These are phyloP conservation scores for Microstegium vimineum DNA, from an alignment of 176 grass and related monocot species.

Conservation along the genomic window DNA sequence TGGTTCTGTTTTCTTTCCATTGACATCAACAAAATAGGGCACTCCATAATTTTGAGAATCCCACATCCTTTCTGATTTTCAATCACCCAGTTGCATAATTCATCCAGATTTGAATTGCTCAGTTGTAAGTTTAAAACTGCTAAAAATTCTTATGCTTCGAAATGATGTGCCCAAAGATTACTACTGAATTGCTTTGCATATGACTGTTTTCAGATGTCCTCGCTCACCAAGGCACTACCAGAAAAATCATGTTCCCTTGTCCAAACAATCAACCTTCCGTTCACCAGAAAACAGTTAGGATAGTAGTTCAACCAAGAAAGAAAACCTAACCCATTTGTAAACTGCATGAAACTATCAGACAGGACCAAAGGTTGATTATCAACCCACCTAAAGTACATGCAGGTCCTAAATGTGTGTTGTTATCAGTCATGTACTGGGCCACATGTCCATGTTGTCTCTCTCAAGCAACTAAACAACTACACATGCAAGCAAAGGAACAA, in stretches of 20 bases:
- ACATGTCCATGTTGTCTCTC: conserved; percentile 38
- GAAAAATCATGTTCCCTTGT: neutral
- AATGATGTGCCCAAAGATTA: neutral
- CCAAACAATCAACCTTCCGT: neutral
- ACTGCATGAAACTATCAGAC: neutral
- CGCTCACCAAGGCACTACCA: neutral
- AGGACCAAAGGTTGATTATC: neutral
- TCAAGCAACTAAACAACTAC: conserved; percentile 23
- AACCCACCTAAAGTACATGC: conserved; percentile 5
- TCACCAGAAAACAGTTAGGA: neutral
- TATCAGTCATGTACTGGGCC: neutral
- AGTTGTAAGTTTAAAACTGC: neutral
- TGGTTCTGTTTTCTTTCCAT: neutral
- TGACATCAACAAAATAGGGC: neutral
- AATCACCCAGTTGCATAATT: neutral
- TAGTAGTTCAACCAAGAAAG: neutral
- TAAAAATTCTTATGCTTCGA: neutral
- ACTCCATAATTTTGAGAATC: neutral
- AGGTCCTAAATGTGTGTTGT: neutral
- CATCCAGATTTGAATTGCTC: neutral
- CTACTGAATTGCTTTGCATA: neutral
- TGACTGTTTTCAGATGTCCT: neutral
- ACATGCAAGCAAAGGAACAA: conserved; percentile 23
- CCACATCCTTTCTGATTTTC: neutral
- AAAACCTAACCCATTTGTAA: neutral